Percentiles rank a stretch among this genome's conserved stretches.
Conservation (phyloP, 805 yeast genomes). For the Ogataea methanolica region DNA sequence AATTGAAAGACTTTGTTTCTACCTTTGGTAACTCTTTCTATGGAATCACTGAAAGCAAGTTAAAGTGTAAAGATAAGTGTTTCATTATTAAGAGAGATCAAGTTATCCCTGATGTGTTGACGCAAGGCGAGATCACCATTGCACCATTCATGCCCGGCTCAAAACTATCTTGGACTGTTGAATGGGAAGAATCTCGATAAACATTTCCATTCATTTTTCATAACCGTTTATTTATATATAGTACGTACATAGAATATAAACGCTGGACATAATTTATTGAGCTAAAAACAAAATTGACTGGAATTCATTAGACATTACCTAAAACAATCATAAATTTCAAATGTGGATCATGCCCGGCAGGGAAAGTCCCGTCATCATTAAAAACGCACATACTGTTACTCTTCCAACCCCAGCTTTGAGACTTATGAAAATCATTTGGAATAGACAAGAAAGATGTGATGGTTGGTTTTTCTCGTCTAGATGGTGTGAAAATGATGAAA, state of each 20-base stretch:
- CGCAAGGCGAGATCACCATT: constrained; percentile 44
- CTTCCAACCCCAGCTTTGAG: constrained; percentile 64
- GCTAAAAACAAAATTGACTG: too few relatives aligned
- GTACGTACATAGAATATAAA: too few relatives aligned
- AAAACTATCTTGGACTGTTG: constrained; percentile 62
- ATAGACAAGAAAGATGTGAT: constrained; percentile 50
- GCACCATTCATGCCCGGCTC: constrained; percentile 90
- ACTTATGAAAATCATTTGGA: constrained; percentile 47
- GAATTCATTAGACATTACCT: constrained; percentile 34
- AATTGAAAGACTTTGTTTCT: constrained; percentile 69
- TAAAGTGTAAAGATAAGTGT: constrained; percentile 43
- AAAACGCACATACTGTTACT: constrained; percentile 50
- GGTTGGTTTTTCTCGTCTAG: constrained; percentile 39
- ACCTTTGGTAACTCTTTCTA: constrained; percentile 73
- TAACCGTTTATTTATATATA: background rate
- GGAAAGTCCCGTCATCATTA: constrained; percentile 43
- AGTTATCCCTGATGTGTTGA: constrained; percentile 56
- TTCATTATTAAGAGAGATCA: constrained; percentile 50
- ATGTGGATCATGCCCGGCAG: constrained; percentile 39
- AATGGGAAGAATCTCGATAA: constrained; percentile 49
- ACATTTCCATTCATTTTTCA: too few relatives aligned
- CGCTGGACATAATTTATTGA: too few relatives aligned
- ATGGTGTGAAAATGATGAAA: constrained; percentile 51
- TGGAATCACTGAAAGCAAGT: constrained; percentile 41
- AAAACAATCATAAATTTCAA: constrained; percentile 46